Conservation (phyloP, 352 stramenopile species). For the Phytophthora rubi region DNA sequence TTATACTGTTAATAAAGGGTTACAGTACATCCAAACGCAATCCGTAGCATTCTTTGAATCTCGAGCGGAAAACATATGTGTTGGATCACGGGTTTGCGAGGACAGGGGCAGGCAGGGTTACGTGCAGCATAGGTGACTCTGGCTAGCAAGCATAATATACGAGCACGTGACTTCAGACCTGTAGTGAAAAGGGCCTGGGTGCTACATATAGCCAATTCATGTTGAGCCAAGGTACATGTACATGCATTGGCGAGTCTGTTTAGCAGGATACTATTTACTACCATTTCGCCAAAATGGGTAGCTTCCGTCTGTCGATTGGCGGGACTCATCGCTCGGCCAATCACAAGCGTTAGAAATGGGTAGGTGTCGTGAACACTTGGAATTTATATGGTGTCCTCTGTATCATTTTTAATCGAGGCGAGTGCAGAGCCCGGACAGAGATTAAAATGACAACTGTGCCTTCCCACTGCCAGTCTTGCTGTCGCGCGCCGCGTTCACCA, state of each 20-base stretch:
- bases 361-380: constrained; percentile 4
- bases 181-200: too few relatives aligned
- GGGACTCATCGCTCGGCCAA: not conserved
- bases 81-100: too few relatives aligned
- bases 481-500: constrained; percentile 5
- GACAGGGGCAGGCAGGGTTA: too few relatives aligned
- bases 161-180: too few relatives aligned
- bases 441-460: constrained; percentile 27
- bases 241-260: not conserved
- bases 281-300: not conserved
- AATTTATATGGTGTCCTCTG: not conserved
- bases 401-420: constrained; percentile 28
- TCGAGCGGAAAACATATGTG: too few relatives aligned
- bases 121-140: too few relatives aligned
- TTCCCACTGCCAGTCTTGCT: constrained; percentile 8
- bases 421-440: constrained; percentile 5
- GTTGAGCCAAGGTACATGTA: too few relatives aligned
- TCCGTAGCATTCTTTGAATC: too few relatives aligned
- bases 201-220: too few relatives aligned
- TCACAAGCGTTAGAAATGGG: not conserved
- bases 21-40: too few relatives aligned
- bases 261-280: not conserved
- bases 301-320: not conserved
- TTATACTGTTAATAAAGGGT: too few relatives aligned
- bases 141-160: too few relatives aligned